These are phyloP conservation scores for Adansonia madagascariensis DNA, from an alignment of 441 rosid species.

Conservation along the genomic window DNA sequence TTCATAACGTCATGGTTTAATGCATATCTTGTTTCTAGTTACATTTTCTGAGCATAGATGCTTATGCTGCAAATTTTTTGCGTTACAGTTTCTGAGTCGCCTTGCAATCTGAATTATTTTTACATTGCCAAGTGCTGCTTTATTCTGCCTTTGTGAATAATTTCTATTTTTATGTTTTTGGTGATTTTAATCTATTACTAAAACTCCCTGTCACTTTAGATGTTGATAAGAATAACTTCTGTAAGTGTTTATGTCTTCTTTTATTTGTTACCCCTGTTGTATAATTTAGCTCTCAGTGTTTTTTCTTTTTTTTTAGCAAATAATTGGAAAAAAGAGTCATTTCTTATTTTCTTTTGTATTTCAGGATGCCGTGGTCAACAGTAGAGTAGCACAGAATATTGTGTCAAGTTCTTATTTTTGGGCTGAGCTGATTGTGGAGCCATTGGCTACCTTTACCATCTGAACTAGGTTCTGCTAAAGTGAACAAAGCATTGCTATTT, in stretches of 20 bases:
- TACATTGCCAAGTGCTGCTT: not conserved
- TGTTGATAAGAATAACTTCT: not conserved
- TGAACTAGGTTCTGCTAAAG: not conserved
- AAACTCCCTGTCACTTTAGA: not conserved
- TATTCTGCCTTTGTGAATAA: not conserved
- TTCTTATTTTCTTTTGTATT: conserved; percentile 1
- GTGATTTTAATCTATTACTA: conserved; percentile 11
- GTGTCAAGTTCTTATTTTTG: conserved; percentile 13
- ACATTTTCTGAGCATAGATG: not conserved
- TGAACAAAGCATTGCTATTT: not conserved
- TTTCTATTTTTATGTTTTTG: conserved; percentile 5
- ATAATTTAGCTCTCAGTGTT: not conserved
- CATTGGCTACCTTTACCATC: not conserved
- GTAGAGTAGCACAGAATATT: not conserved
- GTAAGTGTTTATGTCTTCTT: not conserved
- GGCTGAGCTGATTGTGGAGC: not conserved
- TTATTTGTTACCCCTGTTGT: not conserved
- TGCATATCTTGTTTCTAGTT: not conserved
- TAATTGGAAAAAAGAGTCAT: not conserved
- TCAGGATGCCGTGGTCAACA: conserved; percentile 2
- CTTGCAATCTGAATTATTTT: not conserved
- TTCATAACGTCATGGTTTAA: not conserved
- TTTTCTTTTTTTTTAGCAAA: not conserved
- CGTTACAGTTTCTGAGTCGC: not conserved
- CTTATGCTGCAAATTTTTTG: not conserved